Percentiles rank a stretch among this genome's conserved stretches.
These are phyloP conservation scores for Termitomyces sp. DNA, from an alignment of 768 basidiomycete genomes.

Conservation along the genomic window DNA sequence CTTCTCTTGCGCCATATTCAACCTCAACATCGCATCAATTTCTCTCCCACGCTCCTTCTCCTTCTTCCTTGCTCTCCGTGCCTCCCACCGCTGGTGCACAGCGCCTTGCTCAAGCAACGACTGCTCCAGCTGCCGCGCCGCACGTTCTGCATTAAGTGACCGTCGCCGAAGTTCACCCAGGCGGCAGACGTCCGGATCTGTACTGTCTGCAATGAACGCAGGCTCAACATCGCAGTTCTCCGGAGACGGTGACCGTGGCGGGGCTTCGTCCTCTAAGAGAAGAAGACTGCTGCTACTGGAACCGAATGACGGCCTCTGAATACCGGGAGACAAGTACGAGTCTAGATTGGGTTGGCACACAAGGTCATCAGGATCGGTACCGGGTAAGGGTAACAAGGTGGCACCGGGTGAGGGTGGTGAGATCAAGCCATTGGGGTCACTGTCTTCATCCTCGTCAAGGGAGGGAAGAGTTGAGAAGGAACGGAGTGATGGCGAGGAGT, in stretches of 20 bases:
- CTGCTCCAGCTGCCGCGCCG: constrained; percentile 15
- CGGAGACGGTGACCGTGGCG: constrained; percentile 37
- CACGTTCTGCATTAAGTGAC: constrained; percentile 16
- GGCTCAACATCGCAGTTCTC: constrained; percentile 34
- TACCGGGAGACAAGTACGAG: background rate
- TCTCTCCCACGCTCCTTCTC: constrained; percentile 54
- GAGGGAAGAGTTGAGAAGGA: constrained; percentile 19
- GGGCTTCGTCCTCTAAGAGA: constrained; percentile 30
- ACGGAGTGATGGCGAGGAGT: constrained; percentile 16
- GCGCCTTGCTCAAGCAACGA: constrained; percentile 27
- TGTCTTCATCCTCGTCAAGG: constrained; percentile 19
- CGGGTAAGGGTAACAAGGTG: constrained; percentile 25
- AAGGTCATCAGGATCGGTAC: constrained; percentile 29
- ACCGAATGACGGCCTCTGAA: constrained; percentile 3
- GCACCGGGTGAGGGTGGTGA: constrained; percentile 18
- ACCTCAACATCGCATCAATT: constrained; percentile 46
- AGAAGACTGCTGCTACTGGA: constrained; percentile 23
- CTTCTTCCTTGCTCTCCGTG: constrained; percentile 38
- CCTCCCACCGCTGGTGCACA: constrained; percentile 33
- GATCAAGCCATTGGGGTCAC: background rate
- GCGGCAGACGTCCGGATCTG: constrained; percentile 32
- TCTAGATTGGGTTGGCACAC: constrained; percentile 13
- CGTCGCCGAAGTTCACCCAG: constrained; percentile 36
- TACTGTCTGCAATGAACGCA: constrained; percentile 22
- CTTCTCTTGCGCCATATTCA: constrained; percentile 36